phyloP scores from a whole-genome alignment of 1,284 basidiomycete species.

The Singerocomus inundabilis region DNA sequence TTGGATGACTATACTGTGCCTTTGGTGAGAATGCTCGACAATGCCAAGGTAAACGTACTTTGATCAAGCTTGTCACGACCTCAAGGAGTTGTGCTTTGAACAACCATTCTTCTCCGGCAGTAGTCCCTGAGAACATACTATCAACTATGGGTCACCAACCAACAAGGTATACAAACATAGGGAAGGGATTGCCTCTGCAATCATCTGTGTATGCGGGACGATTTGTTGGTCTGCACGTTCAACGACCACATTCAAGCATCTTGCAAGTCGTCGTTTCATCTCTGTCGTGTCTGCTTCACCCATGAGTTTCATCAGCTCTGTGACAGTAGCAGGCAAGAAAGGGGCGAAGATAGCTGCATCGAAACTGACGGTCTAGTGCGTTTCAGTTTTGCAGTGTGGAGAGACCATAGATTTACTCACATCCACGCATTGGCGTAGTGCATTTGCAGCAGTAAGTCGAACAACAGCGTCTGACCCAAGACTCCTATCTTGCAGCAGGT shows the following conservation, averaged over 20 bases:
- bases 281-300: slow-evolving; percentile 76
- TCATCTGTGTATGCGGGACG: slow-evolving; percentile 61
- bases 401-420: slow-evolving; percentile 45
- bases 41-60: slow-evolving; percentile 42
- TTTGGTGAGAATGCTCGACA: not conserved
- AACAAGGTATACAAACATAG: slow-evolving; percentile 57
- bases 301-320: slow-evolving; percentile 65
- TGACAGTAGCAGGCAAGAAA: slow-evolving; percentile 56
- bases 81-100: slow-evolving; percentile 76
- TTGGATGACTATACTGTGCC: slow-evolving; percentile 51
- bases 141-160: slow-evolving; percentile 5
- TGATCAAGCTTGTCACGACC: slow-evolving; percentile 71
- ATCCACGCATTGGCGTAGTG: slow-evolving; percentile 78
- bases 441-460: slow-evolving; percentile 74
- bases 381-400: slow-evolving; percentile 4
- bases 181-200: slow-evolving; percentile 68
- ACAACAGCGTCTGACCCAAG: slow-evolving; percentile 79
- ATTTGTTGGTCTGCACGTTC: slow-evolving; percentile 71
- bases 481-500: slow-evolving; percentile 68
- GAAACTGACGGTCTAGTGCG: slow-evolving; percentile 57
- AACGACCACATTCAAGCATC: slow-evolving; percentile 71
- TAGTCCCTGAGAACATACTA: slow-evolving; percentile 44
- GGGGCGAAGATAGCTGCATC: slow-evolving; percentile 57
- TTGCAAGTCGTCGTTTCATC: slow-evolving; percentile 73
- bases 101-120: slow-evolving; percentile 71